Base-by-base conservation (phyloP, 371 early-diverging fungal species). In the Rhizopus arrhizus region DNA sequence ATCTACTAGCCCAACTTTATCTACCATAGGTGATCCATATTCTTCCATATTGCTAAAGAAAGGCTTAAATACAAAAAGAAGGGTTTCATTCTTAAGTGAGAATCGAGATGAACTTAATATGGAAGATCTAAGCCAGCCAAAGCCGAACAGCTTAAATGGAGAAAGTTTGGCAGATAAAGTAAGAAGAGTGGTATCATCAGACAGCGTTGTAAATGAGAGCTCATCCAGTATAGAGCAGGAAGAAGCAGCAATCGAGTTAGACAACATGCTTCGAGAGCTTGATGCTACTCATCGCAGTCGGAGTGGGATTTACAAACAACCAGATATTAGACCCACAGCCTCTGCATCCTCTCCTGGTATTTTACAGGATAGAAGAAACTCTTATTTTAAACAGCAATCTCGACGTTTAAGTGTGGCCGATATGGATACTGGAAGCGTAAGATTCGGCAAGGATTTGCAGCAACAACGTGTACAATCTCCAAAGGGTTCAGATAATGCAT, bases 211-310 rank as follows among this genome's bases (percentile, higher is more conserved):
- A 32, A 22, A 28, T 33, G 33, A 45, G 7, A 12, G 16, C 12
- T 1, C 31, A 46, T 13, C 11, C 32, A 16, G 4, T n/a, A 7
- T 45, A n/a, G 28, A 10, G 11, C 43, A 35, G 8, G 61, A 58
- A 31, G 62, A 53, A 49, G 62, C 68, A 5, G 68, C 56, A 7
- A 47, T 54, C 11, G 68, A 62, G 33, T 35, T 62, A 4, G 59
- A 67, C 29, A 63, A 67, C 10, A 59, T 67, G 63, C 40, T 67
- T 5, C 43, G 63, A 8, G 59, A 67, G 15, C 13, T 67, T 3
- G 63, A 59, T 41, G 54, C 56, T 12, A 62, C 54, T 11, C 56
- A 56, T 11, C 56, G 59, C 15, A 38, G 22, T 40, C 48, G 29
- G 22, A 22, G 22, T 22, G 22, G 22, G 22, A 1, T 15, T 29